phyloP scores from a whole-genome alignment of 352 stramenopile species.

The Aphanomyces euteiches region DNA sequence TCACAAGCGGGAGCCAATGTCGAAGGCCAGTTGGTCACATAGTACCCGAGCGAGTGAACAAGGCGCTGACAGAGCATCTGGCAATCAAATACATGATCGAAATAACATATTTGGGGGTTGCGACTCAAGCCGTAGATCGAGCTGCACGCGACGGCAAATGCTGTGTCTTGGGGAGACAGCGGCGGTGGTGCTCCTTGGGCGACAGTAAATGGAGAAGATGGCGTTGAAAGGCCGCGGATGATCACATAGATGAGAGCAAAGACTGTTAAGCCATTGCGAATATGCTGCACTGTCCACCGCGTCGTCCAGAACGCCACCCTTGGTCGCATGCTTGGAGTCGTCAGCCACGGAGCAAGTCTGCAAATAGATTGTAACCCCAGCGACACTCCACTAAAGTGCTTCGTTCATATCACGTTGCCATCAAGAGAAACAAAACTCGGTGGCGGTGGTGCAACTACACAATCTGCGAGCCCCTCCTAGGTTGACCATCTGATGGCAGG shows the following conservation, averaged over 20 bases:
- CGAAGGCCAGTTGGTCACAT: slow-evolving; percentile 1
- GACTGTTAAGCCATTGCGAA: slow-evolving; percentile 3
- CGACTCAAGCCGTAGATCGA: neutral
- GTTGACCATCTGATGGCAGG: no score
- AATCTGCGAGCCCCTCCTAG: no score
- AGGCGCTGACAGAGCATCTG: slow-evolving; percentile 12
- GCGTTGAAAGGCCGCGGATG: neutral
- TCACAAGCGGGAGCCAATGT: slow-evolving; percentile 14
- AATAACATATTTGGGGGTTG: neutral
- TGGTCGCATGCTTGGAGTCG: no score
- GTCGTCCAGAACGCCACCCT: no score
- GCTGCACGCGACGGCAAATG: slow-evolving; percentile 10
- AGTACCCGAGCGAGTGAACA: neutral
- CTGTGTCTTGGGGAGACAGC: slow-evolving; percentile 11
- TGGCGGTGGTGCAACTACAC: no score
- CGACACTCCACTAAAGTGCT: no score
- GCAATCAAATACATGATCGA: neutral
- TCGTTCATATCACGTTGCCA: no score
- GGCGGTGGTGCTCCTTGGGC: neutral
- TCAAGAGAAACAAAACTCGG: no score
- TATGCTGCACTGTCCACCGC: neutral
- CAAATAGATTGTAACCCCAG: no score
- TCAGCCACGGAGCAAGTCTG: no score
- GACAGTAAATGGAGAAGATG: neutral
- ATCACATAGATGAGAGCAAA: slow-evolving; percentile 15